These are phyloP conservation scores for Cucumis melo DNA, from an alignment of 306 rosid species.

Conservation along the genomic window DNA sequence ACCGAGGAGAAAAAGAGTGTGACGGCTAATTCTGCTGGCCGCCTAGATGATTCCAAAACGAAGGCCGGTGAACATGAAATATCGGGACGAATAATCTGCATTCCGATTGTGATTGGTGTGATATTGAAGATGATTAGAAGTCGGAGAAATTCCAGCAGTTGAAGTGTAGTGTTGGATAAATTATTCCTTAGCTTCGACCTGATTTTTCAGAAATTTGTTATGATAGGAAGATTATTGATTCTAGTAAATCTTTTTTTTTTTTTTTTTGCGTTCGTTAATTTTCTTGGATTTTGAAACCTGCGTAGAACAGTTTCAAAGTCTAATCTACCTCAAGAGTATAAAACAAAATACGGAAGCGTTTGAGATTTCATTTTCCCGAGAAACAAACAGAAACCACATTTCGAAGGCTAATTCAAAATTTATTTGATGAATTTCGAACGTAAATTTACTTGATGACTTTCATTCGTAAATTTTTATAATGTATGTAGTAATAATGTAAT, in stretches of 20 bases:
- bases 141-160: background rate
- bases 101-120: background rate
- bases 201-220: background rate
- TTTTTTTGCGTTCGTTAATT: too few relatives aligned
- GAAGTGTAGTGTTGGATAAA: background rate
- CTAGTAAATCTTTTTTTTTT: too few relatives aligned
- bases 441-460: too few relatives aligned
- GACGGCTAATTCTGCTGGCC: background rate
- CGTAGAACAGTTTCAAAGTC: too few relatives aligned
- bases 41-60: background rate
- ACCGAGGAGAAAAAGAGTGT: slow-evolving; percentile 6
- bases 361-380: background rate
- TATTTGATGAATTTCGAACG: background rate
- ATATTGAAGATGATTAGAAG: background rate
- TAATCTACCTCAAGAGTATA: too few relatives aligned
- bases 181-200: background rate
- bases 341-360: background rate
- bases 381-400: background rate
- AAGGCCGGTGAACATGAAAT: background rate
- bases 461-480: too few relatives aligned
- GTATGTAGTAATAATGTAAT: too few relatives aligned
- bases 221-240: too few relatives aligned
- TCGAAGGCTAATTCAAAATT: background rate
- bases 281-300: too few relatives aligned
- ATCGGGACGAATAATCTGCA: slow-evolving; percentile 1